Evolutionary conservation across 352 stramenopile genomes (phyloP), one percentile per base, ranked within the genome.

Genomic region (Globisporangium barbulae): DNA sequence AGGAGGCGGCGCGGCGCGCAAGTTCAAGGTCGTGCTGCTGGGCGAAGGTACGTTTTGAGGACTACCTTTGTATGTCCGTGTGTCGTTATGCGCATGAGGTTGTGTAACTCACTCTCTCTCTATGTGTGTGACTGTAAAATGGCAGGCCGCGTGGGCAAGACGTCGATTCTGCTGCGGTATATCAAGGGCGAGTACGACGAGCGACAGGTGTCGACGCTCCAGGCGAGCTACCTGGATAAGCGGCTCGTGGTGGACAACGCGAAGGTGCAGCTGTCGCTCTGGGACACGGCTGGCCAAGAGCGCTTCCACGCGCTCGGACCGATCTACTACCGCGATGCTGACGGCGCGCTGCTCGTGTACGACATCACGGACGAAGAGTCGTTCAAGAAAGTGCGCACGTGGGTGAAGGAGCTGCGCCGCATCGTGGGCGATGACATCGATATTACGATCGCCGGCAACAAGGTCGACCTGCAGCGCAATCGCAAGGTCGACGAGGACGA

Each of bases 151-250:
- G 94, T 98, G 49, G 94, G 94, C 48, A 98, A 98, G 74, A 98
- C 94, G 31, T 98, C 92, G 39, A 98, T 98, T 55, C 71, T 98
- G 21, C 69, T 98, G 61, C 84, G 93, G 41, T 98, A 97, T 70
- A 93, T 97, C 68, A 94, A 96, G 70, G 91, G 94, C 71, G 88
- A 96, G 59, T 98, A 97, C 73, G 79, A 96, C 68, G 94, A 98
- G 48, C 75, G 83, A 13, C 91, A 98, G 71, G 83, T 94, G 33
- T 96, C 92, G 59, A 98, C 94, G 52, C 76, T 98, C 19, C 91
- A 98, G 70, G 94, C 94, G 15, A 97, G 89, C 44, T 98, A 98
- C 67, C 69, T 98, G 54, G 93, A 98, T 68, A 97, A 97, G 73
- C 83, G 83, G 39, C 73, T 98, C 50, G 68, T 91, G 33, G 85